Conservation (phyloP, 106 monocot genomes). For the Agapanthus africanus region DNA sequence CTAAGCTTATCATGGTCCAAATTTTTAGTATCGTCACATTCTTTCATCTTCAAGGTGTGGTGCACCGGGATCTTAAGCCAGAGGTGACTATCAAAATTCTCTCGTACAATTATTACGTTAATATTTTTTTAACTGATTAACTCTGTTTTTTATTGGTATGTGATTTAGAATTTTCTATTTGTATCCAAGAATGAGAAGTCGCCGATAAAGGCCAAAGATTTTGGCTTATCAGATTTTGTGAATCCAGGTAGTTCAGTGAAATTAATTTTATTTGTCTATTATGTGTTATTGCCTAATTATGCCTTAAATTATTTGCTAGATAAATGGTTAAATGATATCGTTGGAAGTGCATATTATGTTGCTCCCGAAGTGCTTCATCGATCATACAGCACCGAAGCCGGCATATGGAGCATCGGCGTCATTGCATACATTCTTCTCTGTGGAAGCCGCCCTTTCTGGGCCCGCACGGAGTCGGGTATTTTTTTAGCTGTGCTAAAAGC, state of each 20-base stretch:
- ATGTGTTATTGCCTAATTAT: background rate
- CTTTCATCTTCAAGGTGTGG: constrained; percentile 82
- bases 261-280: background rate
- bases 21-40: constrained; percentile 68
- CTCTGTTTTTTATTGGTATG: background rate
- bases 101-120: background rate
- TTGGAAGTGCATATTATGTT: constrained; percentile 68
- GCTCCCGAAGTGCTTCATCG: constrained; percentile 71
- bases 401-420: constrained; percentile 90
- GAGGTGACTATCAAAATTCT: constrained; percentile 36
- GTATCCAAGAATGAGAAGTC: constrained; percentile 49
- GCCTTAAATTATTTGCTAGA: constrained; percentile 35
- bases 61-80: constrained; percentile 40
- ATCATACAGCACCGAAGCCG: constrained; percentile 85
- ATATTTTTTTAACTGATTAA: too few species aligned
- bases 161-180: constrained; percentile 61
- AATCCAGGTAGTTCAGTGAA: constrained; percentile 74
- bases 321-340: constrained; percentile 79
- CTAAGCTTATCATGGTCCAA: constrained; percentile 59
- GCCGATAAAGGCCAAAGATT: constrained; percentile 57
- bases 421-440: constrained; percentile 79
- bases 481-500: constrained; percentile 68
- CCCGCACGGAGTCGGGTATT: constrained; percentile 75
- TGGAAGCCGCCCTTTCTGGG: constrained; percentile 85
- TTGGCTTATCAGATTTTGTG: constrained; percentile 70